phyloP scores from a whole-genome alignment of 257 asterid genomes.

The Lycium barbarum region DNA sequence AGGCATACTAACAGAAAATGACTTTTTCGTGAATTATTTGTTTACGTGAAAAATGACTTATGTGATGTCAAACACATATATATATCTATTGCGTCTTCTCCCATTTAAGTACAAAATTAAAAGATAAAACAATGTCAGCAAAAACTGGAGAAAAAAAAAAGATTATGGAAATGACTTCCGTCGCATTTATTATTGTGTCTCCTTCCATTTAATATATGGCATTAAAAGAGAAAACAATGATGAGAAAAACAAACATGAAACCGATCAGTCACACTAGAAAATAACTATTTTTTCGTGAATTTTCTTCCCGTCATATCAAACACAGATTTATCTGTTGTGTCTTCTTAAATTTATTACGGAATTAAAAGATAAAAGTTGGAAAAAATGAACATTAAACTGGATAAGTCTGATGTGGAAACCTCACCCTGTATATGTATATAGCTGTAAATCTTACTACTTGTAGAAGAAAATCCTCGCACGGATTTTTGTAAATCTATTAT shows the following conservation, averaged over 20 bases:
- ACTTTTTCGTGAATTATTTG: no score
- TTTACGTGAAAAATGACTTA: no score
- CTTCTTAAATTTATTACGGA: background rate
- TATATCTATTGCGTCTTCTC: no score
- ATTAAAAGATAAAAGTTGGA: background rate
- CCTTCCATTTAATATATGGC: background rate
- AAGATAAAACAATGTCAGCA: no score
- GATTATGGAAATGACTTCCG: no score
- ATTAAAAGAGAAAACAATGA: background rate
- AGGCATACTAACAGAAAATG: no score
- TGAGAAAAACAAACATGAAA: background rate
- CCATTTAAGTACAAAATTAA: no score
- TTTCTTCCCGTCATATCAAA: background rate
- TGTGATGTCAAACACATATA: no score
- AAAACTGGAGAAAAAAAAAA: no score
- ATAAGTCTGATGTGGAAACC: constrained; percentile 56
- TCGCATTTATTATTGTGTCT: background rate
- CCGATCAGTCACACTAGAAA: background rate
- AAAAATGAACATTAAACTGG: constrained; percentile 28
- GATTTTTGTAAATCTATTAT: constrained; percentile 31
- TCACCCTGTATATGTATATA: constrained; percentile 29
- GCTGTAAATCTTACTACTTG: constrained; percentile 13
- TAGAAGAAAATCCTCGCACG: constrained; percentile 19
- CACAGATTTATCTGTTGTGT: background rate
- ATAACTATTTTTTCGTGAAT: background rate